These are phyloP conservation scores for Maudiozyma barnettii DNA, from an alignment of 805 yeast genomes.

Conservation along the genomic window DNA sequence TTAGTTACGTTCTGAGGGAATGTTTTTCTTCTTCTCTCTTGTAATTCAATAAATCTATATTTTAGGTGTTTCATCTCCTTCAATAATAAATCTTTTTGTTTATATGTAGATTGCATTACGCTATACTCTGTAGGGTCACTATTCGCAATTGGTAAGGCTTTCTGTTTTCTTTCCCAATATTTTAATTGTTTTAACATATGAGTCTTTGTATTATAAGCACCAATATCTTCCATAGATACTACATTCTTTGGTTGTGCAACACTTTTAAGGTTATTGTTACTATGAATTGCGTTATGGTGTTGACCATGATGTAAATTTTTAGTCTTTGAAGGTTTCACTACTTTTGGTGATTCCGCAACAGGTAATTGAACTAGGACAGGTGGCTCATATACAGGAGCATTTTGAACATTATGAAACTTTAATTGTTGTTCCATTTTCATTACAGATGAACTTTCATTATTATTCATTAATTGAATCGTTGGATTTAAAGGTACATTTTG, in stretches of 20 bases:
- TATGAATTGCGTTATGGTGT: not conserved
- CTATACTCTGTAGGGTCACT: slow-evolving; percentile 7
- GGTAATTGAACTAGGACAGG: not conserved
- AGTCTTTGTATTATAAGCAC: slow-evolving; percentile 10
- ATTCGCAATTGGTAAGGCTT: not conserved
- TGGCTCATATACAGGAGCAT: not conserved
- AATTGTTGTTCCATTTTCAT: not conserved
- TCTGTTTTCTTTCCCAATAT: not conserved
- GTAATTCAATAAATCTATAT: slow-evolving; percentile 11
- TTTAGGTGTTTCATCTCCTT: slow-evolving; percentile 17
- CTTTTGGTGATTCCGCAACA: not conserved
- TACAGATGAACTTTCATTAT: not conserved
- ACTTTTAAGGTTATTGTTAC: no score
- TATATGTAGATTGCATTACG: slow-evolving; percentile 10
- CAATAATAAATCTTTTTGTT: slow-evolving; percentile 14
- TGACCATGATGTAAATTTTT: not conserved
- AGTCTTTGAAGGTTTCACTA: not conserved
- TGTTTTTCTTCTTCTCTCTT: slow-evolving; percentile 1
- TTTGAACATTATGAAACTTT: not conserved
- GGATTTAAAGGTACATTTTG: not conserved
- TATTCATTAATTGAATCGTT: not conserved
- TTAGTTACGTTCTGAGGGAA: not conserved
- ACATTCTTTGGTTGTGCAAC: slow-evolving; percentile 3
- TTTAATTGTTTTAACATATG: not conserved
- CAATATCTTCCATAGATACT: slow-evolving; percentile 10